Base-by-base conservation (phyloP, 345 rosid genomes). In the Hypericum perforatum region DNA sequence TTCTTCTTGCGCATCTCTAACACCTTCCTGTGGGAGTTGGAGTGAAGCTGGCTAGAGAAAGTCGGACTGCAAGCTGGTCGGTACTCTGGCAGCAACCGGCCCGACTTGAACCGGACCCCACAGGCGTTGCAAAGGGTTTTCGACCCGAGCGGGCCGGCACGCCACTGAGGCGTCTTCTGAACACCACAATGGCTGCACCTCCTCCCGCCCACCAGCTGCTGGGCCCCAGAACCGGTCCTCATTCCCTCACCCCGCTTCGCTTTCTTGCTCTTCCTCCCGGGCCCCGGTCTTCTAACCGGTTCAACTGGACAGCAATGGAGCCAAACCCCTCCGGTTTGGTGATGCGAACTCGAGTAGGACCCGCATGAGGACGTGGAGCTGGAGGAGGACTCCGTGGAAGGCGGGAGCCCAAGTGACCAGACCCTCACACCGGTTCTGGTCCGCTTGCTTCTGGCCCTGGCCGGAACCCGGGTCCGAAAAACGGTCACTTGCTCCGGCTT, bases 41-140 rank as follows among this genome's bases (percentile, higher is more conserved):
- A 91, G 67, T 91, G 98, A 64, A 78, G 48, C 50, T 79, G 78
- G 15, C 70, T 72, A 6, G 95, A 84, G 40, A 84, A 84, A 0
- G 98, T 87, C 14, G 96, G 98, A 71, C 98, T 91, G 51, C 89
- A 78, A 42, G 95, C 96, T 3, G 98, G 96, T 63, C 98, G 66
- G 58, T 87, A 91, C 57, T 91, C 96, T 9, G 98, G 96, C 36
- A 82, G 61, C 7, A 91, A 71, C 61, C 98, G 77, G 36, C 98
- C 98, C 16, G 96, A 91, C 64, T 91, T 91, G 65, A 64, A 87
- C 68, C 96, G 67, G 45, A 91, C 96, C 6, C 98, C 96, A 14
- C 96, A 91, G 0, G 96, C 96, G 65, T 91, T 91, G 60, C 98
- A 91, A 11, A 91, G 65, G 12, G 95, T 86, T 74, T 91, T 91